Conservation (phyloP, 2,329 filamentous ascomycete genomes). For the Fusarium vanettenii region DNA sequence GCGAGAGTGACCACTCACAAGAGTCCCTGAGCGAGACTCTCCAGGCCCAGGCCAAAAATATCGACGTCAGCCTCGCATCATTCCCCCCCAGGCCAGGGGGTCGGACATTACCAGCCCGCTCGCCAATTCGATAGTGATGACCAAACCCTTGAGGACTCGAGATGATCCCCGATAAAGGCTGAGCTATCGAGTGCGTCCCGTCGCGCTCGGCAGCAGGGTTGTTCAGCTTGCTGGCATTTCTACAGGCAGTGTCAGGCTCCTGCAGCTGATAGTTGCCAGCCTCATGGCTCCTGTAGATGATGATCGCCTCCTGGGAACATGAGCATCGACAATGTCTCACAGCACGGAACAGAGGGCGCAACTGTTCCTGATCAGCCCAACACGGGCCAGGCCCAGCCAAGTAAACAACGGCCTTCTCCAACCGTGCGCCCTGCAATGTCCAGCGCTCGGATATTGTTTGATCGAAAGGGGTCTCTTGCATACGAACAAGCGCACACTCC, state of each 20-base stretch:
- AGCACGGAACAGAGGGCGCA: constrained; percentile 16
- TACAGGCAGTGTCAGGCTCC: not conserved
- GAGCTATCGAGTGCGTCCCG: constrained; percentile 23
- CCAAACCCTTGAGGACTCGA: constrained; percentile 9
- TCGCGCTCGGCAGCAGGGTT: constrained; percentile 10
- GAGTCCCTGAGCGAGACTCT: constrained; percentile 1
- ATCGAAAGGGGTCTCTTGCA: constrained; percentile 24
- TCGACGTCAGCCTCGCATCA: constrained; percentile 38
- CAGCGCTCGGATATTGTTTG: constrained; percentile 15
- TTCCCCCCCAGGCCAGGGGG: constrained; percentile 28
- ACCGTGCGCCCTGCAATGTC: constrained; percentile 32
- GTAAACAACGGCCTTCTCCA: constrained; percentile 22
- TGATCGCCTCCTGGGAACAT: not conserved
- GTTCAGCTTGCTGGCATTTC: not conserved
- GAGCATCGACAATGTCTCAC: constrained; percentile 20
- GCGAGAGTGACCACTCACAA: constrained; percentile 7
- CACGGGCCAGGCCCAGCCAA: constrained; percentile 14
- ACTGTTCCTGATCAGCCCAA: constrained; percentile 12
- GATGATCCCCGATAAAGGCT: constrained; percentile 18
- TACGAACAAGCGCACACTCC: constrained; percentile 18
- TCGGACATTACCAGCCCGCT: constrained; percentile 23
- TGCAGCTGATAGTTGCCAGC: not conserved
- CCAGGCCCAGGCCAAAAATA: constrained; percentile 25
- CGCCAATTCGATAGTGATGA: constrained; percentile 9
- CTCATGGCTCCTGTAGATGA: constrained; percentile 1